Conservation (phyloP, 164 flowering plant genomes). For the Tinospora cordifolia region DNA sequence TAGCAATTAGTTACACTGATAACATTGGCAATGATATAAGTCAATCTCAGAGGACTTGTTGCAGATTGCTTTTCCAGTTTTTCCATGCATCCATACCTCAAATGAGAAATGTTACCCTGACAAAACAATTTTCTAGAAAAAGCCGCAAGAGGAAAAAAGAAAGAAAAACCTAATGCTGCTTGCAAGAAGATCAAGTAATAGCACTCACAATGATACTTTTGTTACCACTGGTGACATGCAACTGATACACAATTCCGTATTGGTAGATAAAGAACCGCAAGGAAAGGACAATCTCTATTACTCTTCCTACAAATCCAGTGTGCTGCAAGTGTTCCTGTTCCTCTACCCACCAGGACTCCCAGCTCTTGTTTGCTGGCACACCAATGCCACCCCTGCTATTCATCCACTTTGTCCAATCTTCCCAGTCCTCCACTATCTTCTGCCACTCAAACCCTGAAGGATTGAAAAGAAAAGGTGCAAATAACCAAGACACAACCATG, state of each 20-base stretch:
- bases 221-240: conserved; percentile 48
- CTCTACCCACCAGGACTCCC: conserved; percentile 99
- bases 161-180: background rate
- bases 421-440: conserved; percentile 95
- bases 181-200: background rate
- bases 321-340: conserved; percentile 82
- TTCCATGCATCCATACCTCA: background rate
- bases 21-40: too few relatives aligned
- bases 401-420: conserved; percentile 96
- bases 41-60: background rate
- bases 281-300: conserved; percentile 72
- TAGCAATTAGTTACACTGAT: background rate
- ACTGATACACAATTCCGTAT: conserved; percentile 88
- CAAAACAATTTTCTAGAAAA: background rate
- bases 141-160: background rate
- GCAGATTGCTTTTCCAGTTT: background rate
- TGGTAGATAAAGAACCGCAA: conserved; percentile 81
- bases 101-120: background rate
- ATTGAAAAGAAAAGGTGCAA: conserved; percentile 88
- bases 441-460: conserved; percentile 99
- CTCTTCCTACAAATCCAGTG: conserved; percentile 63
- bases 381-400: conserved; percentile 85
- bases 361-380: conserved; percentile 84
- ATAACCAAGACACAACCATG: conserved; percentile 73
- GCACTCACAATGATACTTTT: conserved; percentile 69